These are phyloP conservation scores for Echinosophora koreensis DNA, from an alignment of 306 rosid species.

Conservation along the genomic window DNA sequence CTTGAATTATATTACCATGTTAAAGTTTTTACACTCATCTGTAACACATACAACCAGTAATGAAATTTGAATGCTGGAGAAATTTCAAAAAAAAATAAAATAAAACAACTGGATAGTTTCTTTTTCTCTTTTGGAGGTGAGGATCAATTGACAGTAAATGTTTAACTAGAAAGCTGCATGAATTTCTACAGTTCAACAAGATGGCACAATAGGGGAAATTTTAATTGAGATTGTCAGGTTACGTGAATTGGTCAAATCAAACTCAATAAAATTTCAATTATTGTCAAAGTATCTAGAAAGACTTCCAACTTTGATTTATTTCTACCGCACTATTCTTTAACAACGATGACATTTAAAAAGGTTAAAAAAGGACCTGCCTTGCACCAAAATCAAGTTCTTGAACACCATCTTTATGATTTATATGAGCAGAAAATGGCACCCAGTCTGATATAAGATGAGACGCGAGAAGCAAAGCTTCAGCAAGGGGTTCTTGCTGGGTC, in stretches of 20 bases:
- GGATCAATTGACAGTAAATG: slow-evolving; percentile 7
- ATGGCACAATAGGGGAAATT: slow-evolving; percentile 13
- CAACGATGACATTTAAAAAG: slow-evolving; percentile 39
- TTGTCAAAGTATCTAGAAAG: slow-evolving; percentile 17
- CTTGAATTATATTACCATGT: slow-evolving; percentile 2
- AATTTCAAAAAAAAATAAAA: neutral
- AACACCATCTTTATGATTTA: slow-evolving; percentile 51
- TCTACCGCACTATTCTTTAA: slow-evolving; percentile 31
- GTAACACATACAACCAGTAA: slow-evolving; percentile 32
- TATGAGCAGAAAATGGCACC: slow-evolving; percentile 67
- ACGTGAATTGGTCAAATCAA: slow-evolving; percentile 35
- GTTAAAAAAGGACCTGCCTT: slow-evolving; percentile 64
- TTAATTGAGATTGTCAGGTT: slow-evolving; percentile 29
- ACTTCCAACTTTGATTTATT: slow-evolving; percentile 19
- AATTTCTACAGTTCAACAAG: slow-evolving; percentile 27
- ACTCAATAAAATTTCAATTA: slow-evolving; percentile 33
- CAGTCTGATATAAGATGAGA: slow-evolving; percentile 85
- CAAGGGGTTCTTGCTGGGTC: slow-evolving; percentile 51
- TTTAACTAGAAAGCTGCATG: slow-evolving; percentile 2
- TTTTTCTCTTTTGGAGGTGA: neutral
- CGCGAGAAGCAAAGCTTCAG: slow-evolving; percentile 65
- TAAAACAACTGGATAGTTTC: neutral
- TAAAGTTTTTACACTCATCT: slow-evolving; percentile 24
- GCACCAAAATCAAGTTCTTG: slow-evolving; percentile 92
- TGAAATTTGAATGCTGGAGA: slow-evolving; percentile 14